Evolutionary conservation across 345 rosid genomes (phyloP).

Genomic region (Aethionema arabicum): DNA sequence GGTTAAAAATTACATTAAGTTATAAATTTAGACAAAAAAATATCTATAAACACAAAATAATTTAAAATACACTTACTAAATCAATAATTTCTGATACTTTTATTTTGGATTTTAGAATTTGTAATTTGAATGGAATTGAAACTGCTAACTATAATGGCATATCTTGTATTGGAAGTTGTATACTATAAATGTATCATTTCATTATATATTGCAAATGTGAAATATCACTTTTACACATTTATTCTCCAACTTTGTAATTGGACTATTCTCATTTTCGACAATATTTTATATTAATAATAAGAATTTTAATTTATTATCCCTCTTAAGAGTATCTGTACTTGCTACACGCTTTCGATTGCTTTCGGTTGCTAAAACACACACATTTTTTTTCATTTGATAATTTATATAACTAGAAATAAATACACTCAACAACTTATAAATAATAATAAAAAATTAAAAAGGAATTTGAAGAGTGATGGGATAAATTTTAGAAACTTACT

Average conservation of each 20-base stretch:
- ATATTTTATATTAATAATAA: neutral
- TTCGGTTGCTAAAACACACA: conserved; percentile 11
- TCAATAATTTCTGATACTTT: too few relatives aligned
- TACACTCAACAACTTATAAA: neutral
- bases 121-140: neutral
- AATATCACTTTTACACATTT: conserved; percentile 9
- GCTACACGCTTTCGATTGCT: conserved; percentile 23
- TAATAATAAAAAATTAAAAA: neutral
- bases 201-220: conserved; percentile 3
- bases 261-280: conserved; percentile 15
- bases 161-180: neutral
- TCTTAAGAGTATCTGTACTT: conserved; percentile 17
- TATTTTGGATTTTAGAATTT: too few relatives aligned
- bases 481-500: conserved; percentile 15
- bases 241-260: conserved; percentile 20
- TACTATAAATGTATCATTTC: neutral
- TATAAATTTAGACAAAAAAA: too few relatives aligned
- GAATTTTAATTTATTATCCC: neutral
- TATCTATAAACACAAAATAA: too few relatives aligned
- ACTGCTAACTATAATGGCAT: neutral
- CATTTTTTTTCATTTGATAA: conserved; percentile 6
- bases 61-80: too few relatives aligned
- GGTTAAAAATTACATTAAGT: too few relatives aligned
- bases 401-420: conserved; percentile 3
- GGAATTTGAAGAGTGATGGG: neutral